Evolutionary conservation across 2,329 filamentous ascomycete species (phyloP).

Genomic region (Fusarium odoratissimum): DNA sequence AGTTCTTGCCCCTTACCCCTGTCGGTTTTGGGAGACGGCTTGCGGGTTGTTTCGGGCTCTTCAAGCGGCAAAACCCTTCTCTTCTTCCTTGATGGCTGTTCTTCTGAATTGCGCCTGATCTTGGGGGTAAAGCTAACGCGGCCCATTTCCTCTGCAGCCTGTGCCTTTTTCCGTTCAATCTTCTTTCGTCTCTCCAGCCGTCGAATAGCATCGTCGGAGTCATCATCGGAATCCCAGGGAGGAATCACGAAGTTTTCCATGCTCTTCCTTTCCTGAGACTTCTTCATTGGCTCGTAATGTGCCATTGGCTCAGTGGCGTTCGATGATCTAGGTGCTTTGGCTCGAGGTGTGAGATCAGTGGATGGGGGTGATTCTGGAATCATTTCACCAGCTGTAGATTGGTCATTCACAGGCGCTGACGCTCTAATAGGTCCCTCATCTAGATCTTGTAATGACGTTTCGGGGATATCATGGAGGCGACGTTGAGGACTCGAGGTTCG

Average conservation of each 20-base stretch:
- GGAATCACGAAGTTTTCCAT: constrained; percentile 41
- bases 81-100: constrained; percentile 45
- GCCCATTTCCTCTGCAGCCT: constrained; percentile 55
- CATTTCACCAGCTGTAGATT: constrained; percentile 45
- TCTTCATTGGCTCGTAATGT: constrained; percentile 59
- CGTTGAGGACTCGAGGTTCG: constrained; percentile 56
- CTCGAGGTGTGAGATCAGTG: constrained; percentile 37
- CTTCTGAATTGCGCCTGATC: constrained; percentile 33
- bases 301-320: constrained; percentile 50
- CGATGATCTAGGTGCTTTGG: constrained; percentile 37
- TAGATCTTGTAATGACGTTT: constrained; percentile 42
- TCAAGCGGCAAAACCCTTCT: constrained; percentile 29
- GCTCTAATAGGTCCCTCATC: constrained; percentile 28
- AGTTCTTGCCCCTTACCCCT: constrained; percentile 24
- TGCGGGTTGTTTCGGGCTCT: neutral
- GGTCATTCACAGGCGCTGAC: constrained; percentile 44
- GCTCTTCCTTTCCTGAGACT: constrained; percentile 57
- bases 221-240: constrained; percentile 47
- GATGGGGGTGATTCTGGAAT: constrained; percentile 54
- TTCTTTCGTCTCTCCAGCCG: constrained; percentile 51
- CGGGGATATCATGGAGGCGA: constrained; percentile 47
- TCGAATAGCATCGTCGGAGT: constrained; percentile 51
- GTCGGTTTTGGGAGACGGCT: neutral
- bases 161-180: constrained; percentile 53
- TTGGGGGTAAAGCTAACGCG: constrained; percentile 53